Evolutionary conservation across 345 rosid species (phyloP).

Genomic region (Eutrema japonicum): DNA sequence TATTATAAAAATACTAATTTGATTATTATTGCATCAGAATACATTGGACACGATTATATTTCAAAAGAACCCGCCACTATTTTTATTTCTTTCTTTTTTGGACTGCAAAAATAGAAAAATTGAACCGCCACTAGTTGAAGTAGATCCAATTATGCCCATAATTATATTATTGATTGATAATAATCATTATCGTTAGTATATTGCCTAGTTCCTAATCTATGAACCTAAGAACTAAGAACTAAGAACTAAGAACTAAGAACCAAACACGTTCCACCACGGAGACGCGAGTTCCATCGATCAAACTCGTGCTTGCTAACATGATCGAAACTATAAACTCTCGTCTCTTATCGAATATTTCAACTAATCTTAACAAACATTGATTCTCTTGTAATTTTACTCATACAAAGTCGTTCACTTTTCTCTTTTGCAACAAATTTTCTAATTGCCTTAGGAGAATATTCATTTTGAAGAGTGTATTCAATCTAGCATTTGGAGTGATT

Average conservation of each 20-base stretch:
- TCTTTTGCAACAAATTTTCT: not conserved
- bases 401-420: not conserved
- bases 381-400: not conserved
- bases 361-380: not conserved
- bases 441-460: not conserved
- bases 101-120: not conserved
- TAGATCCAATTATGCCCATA: not conserved
- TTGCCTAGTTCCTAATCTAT: constrained; percentile 17
- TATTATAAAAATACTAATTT: not conserved
- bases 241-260: not conserved
- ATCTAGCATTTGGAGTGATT: too few species aligned
- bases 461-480: too few species aligned
- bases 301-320: not conserved
- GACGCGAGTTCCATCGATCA: not conserved
- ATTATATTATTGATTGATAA: not conserved
- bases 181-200: not conserved
- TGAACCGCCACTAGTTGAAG: not conserved
- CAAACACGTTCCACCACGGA: not conserved
- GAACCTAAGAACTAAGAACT: not conserved
- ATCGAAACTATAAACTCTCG: not conserved
- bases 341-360: not conserved
- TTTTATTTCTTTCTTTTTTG: not conserved
- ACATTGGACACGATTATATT: not conserved
- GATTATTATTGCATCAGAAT: not conserved
- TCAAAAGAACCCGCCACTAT: not conserved